A percentile compares a stretch with the other conserved stretches of the same genome.
These are phyloP conservation scores for Handroanthus guayacan DNA, from an alignment of 257 asterid species.

Conservation along the genomic window DNA sequence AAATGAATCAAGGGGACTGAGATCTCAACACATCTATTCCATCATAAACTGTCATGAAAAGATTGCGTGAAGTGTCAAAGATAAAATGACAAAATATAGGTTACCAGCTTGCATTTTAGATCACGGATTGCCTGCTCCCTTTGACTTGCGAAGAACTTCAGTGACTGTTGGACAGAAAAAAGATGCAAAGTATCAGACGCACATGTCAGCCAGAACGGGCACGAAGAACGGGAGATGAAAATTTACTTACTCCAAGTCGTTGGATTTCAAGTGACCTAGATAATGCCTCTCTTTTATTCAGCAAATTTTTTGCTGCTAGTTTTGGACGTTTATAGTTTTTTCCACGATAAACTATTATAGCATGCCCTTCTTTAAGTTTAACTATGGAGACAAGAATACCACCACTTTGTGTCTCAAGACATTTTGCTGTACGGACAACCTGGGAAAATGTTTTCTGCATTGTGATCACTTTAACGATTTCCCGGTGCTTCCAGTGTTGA, in stretches of 20 bases:
- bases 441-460: slow-evolving; percentile 76
- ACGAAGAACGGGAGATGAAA: slow-evolving; percentile 22
- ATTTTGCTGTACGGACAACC: slow-evolving; percentile 68
- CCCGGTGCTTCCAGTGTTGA: slow-evolving; percentile 98
- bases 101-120: slow-evolving; percentile 71
- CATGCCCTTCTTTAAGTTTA: slow-evolving; percentile 93
- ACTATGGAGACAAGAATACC: slow-evolving; percentile 73
- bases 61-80: background rate
- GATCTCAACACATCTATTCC: background rate
- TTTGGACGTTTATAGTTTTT: slow-evolving; percentile 88
- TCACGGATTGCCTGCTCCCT: slow-evolving; percentile 60
- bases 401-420: slow-evolving; percentile 74
- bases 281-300: slow-evolving; percentile 78
- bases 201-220: slow-evolving; percentile 9
- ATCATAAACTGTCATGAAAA: slow-evolving; percentile 25
- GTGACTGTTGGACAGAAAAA: slow-evolving; percentile 52
- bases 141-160: slow-evolving; percentile 81
- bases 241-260: slow-evolving; percentile 81
- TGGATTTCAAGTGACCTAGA: slow-evolving; percentile 84
- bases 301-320: slow-evolving; percentile 50
- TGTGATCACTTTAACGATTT: slow-evolving; percentile 87
- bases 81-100: slow-evolving; percentile 21
- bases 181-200: slow-evolving; percentile 25
- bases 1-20: too few relatives aligned
- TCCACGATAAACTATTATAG: slow-evolving; percentile 87